A percentile compares a stretch with the other conserved stretches of the same genome.
These are phyloP conservation scores for Paraglomus occultum DNA, from an alignment of 192 early-diverging fungal genomes.

Conservation along the genomic window DNA sequence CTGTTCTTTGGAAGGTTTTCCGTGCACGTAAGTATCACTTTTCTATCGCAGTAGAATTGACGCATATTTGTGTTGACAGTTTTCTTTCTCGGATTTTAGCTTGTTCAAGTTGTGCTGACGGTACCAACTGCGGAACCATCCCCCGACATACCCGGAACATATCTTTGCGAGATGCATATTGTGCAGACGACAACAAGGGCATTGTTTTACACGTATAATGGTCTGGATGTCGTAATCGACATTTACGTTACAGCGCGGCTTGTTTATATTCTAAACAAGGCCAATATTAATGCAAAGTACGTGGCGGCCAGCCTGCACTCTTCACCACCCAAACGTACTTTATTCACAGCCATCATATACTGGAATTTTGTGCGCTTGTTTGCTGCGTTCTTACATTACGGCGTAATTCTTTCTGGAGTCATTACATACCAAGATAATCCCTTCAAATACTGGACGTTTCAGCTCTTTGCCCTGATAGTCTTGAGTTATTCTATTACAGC, in stretches of 20 bases:
- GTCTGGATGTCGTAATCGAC: slow-evolving; percentile 19
- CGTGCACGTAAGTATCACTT: not conserved
- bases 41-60: too few relatives aligned
- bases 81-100: too few relatives aligned
- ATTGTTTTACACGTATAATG: not conserved
- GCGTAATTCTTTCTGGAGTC: not conserved
- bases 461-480: too few relatives aligned
- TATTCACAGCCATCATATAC: slow-evolving; percentile 21
- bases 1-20: not conserved
- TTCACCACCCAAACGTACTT: not conserved
- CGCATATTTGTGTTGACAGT: too few relatives aligned
- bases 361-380: slow-evolving; percentile 22
- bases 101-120: too few relatives aligned
- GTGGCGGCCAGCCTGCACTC: not conserved
- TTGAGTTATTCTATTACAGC: slow-evolving; percentile 17
- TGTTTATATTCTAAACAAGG: slow-evolving; percentile 16
- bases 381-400: slow-evolving; percentile 11
- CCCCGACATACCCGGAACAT: too few relatives aligned
- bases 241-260: slow-evolving; percentile 6
- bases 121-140: too few relatives aligned
- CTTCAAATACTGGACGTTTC: too few relatives aligned
- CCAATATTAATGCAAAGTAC: slow-evolving; percentile 1
- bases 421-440: too few relatives aligned
- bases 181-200: too few relatives aligned
- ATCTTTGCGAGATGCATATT: too few relatives aligned